Conservation (phyloP, 495 filamentous ascomycete species). For the Cetradonia linearis region DNA sequence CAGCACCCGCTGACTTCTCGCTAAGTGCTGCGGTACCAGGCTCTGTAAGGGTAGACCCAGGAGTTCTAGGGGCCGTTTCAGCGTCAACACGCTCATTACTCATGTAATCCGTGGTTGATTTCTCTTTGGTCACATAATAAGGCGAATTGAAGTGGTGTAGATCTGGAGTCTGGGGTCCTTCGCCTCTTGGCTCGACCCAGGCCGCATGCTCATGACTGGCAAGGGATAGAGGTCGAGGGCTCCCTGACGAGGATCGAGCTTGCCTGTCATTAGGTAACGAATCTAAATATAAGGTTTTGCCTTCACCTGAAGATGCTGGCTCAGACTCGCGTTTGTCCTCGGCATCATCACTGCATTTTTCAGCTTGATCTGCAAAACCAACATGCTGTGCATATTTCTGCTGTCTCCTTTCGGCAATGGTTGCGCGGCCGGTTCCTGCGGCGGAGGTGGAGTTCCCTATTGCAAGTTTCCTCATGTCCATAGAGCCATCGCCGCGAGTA, state of each 20-base stretch:
- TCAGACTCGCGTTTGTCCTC: not conserved
- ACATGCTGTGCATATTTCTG: slow-evolving; percentile 36
- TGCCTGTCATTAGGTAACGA: not conserved
- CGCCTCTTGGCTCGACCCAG: slow-evolving; percentile 20
- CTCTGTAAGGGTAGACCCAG: slow-evolving; percentile 7
- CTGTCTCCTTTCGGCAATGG: slow-evolving; percentile 21
- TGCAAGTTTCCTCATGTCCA: slow-evolving; percentile 19
- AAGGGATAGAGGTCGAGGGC: slow-evolving; percentile 7
- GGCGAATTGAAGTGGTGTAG: slow-evolving; percentile 31
- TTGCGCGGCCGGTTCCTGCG: slow-evolving; percentile 5
- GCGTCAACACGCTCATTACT: slow-evolving; percentile 16
- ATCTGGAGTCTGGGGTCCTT: slow-evolving; percentile 24
- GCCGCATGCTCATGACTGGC: slow-evolving; percentile 14
- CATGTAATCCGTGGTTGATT: slow-evolving; percentile 25
- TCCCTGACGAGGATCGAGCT: not conserved
- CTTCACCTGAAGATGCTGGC: not conserved
- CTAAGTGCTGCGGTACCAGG: slow-evolving; percentile 5
- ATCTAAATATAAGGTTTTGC: not conserved
- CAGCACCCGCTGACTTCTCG: slow-evolving; percentile 9
- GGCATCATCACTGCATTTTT: not conserved
- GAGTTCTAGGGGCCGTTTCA: not conserved
- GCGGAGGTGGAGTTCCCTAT: slow-evolving; percentile 18
- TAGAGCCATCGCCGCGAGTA: slow-evolving; percentile 15
- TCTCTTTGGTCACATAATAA: slow-evolving; percentile 22
- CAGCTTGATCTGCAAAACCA: slow-evolving; percentile 40